phyloP scores from a whole-genome alignment of 2,329 filamentous ascomycete species.

The Microdochium nivale region DNA sequence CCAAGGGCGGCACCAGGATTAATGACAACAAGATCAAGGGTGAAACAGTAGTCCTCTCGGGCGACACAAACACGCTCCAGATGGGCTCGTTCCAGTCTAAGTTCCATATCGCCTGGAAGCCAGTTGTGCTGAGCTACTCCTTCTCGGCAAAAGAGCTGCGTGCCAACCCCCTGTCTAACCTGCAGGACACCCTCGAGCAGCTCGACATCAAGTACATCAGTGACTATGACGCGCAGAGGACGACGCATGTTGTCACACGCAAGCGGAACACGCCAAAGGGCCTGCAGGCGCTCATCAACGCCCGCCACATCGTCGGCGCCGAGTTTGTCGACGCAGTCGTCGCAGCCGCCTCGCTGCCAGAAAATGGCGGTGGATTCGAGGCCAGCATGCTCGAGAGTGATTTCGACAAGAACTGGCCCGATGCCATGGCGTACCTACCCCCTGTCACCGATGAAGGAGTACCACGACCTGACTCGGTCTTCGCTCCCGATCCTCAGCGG shows the following conservation, averaged over 20 bases:
- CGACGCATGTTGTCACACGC: constrained; percentile 81
- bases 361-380: constrained; percentile 37
- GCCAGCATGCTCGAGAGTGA: constrained; percentile 62
- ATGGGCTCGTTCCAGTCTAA: constrained; percentile 62
- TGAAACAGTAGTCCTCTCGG: constrained; percentile 44
- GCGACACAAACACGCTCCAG: constrained; percentile 54
- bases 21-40: constrained; percentile 66
- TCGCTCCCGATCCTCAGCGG: constrained; percentile 60
- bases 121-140: constrained; percentile 74
- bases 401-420: constrained; percentile 72
- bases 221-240: constrained; percentile 61
- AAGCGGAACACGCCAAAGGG: constrained; percentile 87
- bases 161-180: constrained; percentile 50
- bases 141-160: constrained; percentile 64
- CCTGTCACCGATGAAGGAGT: constrained; percentile 68
- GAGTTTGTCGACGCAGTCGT: constrained; percentile 67
- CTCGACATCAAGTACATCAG: constrained; percentile 81
- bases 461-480: constrained; percentile 57
- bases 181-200: constrained; percentile 62
- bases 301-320: constrained; percentile 65
- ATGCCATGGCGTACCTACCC: constrained; percentile 63
- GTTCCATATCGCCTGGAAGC: constrained; percentile 65
- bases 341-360: constrained; percentile 42
- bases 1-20: constrained; percentile 74
- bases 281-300: constrained; percentile 78